Conservation (phyloP, 352 stramenopile species). For the Phytophthora quininea region DNA sequence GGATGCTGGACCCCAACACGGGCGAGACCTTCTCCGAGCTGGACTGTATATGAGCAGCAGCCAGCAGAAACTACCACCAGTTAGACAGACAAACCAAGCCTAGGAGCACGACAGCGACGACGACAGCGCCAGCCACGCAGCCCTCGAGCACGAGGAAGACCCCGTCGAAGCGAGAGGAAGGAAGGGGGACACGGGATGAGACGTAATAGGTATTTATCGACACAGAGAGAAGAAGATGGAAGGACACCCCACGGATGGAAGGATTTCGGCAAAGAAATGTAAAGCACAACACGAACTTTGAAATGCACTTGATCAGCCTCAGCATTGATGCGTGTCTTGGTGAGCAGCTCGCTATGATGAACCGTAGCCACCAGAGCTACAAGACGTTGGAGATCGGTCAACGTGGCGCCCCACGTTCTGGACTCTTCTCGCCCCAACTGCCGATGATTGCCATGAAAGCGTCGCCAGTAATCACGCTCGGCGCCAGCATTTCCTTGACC, state of each 20-base stretch:
- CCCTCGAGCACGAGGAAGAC: not conserved
- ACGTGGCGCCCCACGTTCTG: slow-evolving; percentile 30
- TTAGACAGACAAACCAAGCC: slow-evolving; percentile 30
- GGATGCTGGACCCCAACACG: slow-evolving; percentile 44
- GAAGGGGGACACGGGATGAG: slow-evolving; percentile 17
- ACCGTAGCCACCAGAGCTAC: not conserved
- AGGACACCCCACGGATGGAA: not conserved
- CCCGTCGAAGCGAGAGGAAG: slow-evolving; percentile 22
- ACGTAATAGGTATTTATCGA: slow-evolving; percentile 48
- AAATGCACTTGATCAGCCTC: slow-evolving; percentile 5
- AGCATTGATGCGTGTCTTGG: not conserved
- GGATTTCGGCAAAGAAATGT: not conserved
- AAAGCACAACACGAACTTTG: slow-evolving; percentile 12
- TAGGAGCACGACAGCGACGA: slow-evolving; percentile 26
- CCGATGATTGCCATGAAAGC: slow-evolving; percentile 26
- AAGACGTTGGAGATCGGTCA: slow-evolving; percentile 1
- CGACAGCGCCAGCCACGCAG: not conserved
- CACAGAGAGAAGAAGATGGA: slow-evolving; percentile 18
- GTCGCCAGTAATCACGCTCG: not conserved
- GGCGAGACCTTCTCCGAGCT: slow-evolving; percentile 49
- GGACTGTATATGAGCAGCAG: slow-evolving; percentile 39
- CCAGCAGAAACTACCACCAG: slow-evolving; percentile 7
- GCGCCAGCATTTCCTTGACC: not conserved
- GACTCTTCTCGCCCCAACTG: slow-evolving; percentile 43
- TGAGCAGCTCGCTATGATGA: slow-evolving; percentile 3